Evolutionary conservation across 2,329 filamentous ascomycete genomes (phyloP), one percentile per base, ranked within the genome.

Genomic region (Cladophialophora immunda): DNA sequence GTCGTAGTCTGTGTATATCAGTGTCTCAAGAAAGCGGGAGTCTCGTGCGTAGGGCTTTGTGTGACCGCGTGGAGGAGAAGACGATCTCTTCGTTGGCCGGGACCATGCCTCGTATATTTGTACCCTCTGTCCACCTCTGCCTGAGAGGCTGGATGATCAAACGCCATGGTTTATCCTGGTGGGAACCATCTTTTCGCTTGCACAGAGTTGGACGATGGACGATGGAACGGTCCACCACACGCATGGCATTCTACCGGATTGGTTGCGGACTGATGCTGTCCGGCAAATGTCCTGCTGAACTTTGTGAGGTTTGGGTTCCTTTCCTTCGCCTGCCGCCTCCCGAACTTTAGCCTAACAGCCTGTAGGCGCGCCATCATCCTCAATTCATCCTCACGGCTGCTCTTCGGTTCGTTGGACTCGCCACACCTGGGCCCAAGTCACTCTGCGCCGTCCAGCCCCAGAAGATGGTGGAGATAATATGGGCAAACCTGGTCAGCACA

Each of bases 311-410:
- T 41, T 41, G 38, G 38, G 2, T 41, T n/a, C 17, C 38, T 41
- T 41, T n/a, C n/a, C n/a, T n/a, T n/a, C n/a, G n/a, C n/a, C 15
- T n/a, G 15, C 15, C 15, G 15, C 38, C 38, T 60, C 58, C 68
- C 68, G 68, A 68, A 53, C 11, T 66, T 70, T 66, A 70, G 68
- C 68, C 68, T 70, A 66, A 68, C 58, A 65, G 62, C 58, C 58
- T 60, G 45, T 62, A 62, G 36, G 29, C 25, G 45, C 47, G 4
- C 45, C 55, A 17, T 53, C 29, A 27, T 30, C 13, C 27, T 22
- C n/a, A 6, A 13, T 32, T 25, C 41, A 27, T 53, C 41, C 32
- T 55, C 30, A 58, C 66, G 67, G 67, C 36, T 64, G 29, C 57
- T 65, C 65, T 64, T 65, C 68, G 68, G 68, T 19, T 66, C 41